Base-by-base conservation (phyloP, 257 asterid species). In the Gynochthodes officinalis region DNA sequence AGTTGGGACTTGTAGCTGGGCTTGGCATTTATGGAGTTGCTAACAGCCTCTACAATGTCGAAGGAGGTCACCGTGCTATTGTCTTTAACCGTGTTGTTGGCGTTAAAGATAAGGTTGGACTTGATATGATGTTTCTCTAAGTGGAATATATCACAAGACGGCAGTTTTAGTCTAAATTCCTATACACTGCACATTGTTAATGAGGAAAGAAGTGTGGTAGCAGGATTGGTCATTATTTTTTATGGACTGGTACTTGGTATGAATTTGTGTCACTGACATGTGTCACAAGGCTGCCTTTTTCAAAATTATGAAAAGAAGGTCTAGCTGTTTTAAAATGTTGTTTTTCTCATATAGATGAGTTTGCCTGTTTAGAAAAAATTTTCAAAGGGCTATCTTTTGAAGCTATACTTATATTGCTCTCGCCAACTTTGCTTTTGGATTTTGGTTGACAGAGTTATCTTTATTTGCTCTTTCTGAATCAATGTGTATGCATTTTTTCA, bases 31-130 rank as follows among this genome's bases (percentile, higher is more conserved):
- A 89, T 59, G 97, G 93, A 79, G 73, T 85, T 69, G 30, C 87
- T 55, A 89, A 89, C 85, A 89, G 96, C 79, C 93, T 91, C 74
- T 91, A 91, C 90, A 91, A 88, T 81, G 97, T 91, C 53, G 97
- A 91, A 57, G 97, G 97, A 72, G 97, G 97, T 49, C 96, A 91
- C 74, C 88, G 97, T 19, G 97, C 97, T 66, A 85, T 91, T 78
- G 95, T 91, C 74, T 91, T 89, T 88, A 91, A 91, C 76, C 97
- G 96, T 46, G 49, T 92, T 35, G 39, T 68, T 42, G 96, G 97
- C 64, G 74, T 92, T 67, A 92, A 88, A 74, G 95, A 92, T 19
- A 86, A 92, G 96, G 97, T 92, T 55, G 62, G 57, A 59, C 57
- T 61, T 70, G 64, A 42, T 60, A n/a, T n/a, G n/a, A n/a, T n/a